Evolutionary conservation across 2,329 filamentous ascomycete genomes (phyloP).

Genomic region (Endoconidiophora laricicola): DNA sequence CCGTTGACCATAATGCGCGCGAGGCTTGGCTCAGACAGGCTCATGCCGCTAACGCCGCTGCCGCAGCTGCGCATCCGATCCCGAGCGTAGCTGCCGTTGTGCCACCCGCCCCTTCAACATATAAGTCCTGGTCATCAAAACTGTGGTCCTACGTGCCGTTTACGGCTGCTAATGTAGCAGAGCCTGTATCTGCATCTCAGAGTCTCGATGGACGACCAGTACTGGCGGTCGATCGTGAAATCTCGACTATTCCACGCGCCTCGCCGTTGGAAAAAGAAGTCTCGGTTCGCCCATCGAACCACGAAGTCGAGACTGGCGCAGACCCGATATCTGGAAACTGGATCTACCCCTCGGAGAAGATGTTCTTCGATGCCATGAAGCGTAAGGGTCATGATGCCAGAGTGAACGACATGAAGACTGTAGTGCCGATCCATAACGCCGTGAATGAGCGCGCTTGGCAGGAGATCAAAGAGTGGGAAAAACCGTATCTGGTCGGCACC

Average conservation of each 20-base stretch:
- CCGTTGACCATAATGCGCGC: conserved; percentile 79
- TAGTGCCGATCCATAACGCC: conserved; percentile 95
- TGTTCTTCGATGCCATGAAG: conserved; percentile 96
- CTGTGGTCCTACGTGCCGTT: conserved; percentile 27
- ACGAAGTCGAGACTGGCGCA: conserved; percentile 60
- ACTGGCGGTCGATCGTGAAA: conserved; percentile 51
- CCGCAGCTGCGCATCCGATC: conserved; percentile 19
- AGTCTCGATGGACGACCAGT: conserved; percentile 8
- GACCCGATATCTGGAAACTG: conserved; percentile 65
- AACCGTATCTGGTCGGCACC: conserved; percentile 36
- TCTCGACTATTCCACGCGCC: conserved; percentile 65
- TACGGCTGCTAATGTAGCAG: background rate
- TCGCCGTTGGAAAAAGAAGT: conserved; percentile 14
- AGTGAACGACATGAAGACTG: conserved; percentile 66
- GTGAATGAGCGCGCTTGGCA: conserved; percentile 94
- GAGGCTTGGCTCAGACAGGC: conserved; percentile 71
- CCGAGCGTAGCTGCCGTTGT: conserved; percentile 7
- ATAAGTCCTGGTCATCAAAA: conserved; percentile 27
- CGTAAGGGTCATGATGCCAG: conserved; percentile 66
- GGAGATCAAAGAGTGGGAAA: conserved; percentile 83
- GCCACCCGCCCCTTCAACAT: background rate
- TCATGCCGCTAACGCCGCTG: conserved; percentile 21
- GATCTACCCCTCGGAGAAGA: conserved; percentile 91
- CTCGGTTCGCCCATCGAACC: conserved; percentile 42
- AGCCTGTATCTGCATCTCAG: background rate